Evolutionary conservation across 441 rosid species (phyloP).

Genomic region (Bruguiera hainesii): DNA sequence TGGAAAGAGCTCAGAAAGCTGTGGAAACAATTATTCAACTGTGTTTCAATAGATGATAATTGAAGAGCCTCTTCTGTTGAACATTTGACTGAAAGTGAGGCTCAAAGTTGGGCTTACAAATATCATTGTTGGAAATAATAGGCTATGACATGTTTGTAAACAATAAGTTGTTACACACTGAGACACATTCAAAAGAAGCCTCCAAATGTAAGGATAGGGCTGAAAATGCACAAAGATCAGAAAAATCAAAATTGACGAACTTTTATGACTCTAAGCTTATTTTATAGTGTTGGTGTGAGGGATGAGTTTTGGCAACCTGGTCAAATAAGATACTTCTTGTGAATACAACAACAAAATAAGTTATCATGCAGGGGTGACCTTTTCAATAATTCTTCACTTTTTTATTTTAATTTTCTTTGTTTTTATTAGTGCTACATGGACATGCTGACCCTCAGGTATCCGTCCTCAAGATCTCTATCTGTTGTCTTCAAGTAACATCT

Average conservation of each 20-base stretch:
- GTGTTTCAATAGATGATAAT: constrained; percentile 36
- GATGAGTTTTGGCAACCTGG: constrained; percentile 49
- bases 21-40: constrained; percentile 66
- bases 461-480: background rate
- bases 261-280: constrained; percentile 43
- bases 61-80: constrained; percentile 37
- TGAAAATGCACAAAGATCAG: constrained; percentile 27
- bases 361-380: constrained; percentile 50
- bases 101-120: constrained; percentile 43
- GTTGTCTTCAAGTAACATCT: background rate
- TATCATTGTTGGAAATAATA: constrained; percentile 79
- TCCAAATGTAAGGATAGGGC: constrained; percentile 31
- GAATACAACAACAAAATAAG: constrained; percentile 49
- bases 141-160: constrained; percentile 73
- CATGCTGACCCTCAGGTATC: background rate
- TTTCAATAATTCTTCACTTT: constrained; percentile 9
- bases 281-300: constrained; percentile 60
- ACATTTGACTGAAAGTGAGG: constrained; percentile 39
- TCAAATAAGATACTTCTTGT: constrained; percentile 56
- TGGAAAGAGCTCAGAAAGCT: constrained; percentile 50
- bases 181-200: constrained; percentile 39
- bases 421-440: constrained; percentile 1
- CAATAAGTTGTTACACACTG: constrained; percentile 63
- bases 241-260: constrained; percentile 29
- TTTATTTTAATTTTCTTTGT: background rate